Conservation (phyloP, 176 grass and related monocot genomes). For the Aegilops umbellulata region DNA sequence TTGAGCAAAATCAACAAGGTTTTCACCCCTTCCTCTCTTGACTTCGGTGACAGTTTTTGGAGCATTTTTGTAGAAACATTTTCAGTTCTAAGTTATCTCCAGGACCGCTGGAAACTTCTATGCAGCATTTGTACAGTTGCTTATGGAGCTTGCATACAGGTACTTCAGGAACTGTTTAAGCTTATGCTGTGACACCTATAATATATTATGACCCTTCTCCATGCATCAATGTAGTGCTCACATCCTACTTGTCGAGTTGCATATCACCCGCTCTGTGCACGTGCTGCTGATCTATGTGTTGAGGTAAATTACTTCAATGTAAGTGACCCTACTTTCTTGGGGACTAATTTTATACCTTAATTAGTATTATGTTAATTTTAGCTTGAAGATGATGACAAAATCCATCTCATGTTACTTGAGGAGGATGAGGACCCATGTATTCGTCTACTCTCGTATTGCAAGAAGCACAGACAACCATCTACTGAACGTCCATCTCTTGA, state of each 20-base stretch:
- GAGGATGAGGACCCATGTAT: constrained; percentile 93
- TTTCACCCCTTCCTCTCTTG: constrained; percentile 13
- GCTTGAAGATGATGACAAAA: constrained; percentile 97
- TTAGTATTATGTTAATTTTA: constrained; percentile 49
- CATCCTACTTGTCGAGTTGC: constrained; percentile 94
- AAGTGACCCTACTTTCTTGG: constrained; percentile 21
- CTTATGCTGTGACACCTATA: constrained; percentile 22
- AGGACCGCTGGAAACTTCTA: constrained; percentile 98
- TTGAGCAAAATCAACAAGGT: constrained; percentile 97
- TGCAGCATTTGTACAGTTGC: constrained; percentile 98
- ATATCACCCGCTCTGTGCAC: constrained; percentile 97
- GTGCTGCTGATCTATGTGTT: constrained; percentile 98
- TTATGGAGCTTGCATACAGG: constrained; percentile 99
- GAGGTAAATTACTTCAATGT: constrained; percentile 57
- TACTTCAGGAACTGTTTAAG: constrained; percentile 37
- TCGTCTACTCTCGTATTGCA: constrained; percentile 95
- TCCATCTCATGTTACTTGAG: constrained; percentile 83
- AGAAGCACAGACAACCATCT: constrained; percentile 92
- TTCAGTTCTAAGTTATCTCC: constrained; percentile 27
- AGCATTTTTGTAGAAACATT: constrained; percentile 21
- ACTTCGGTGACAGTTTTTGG: constrained; percentile 25
- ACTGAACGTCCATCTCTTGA: constrained; percentile 70
- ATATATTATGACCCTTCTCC: constrained; percentile 31
- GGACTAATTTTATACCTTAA: constrained; percentile 21
- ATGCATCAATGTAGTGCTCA: constrained; percentile 65